A percentile compares a stretch with the other conserved stretches of the same genome.
Evolutionary conservation across 2,329 filamentous ascomycete genomes (phyloP).

Genomic region (Sclerotiophoma versabilis): DNA sequence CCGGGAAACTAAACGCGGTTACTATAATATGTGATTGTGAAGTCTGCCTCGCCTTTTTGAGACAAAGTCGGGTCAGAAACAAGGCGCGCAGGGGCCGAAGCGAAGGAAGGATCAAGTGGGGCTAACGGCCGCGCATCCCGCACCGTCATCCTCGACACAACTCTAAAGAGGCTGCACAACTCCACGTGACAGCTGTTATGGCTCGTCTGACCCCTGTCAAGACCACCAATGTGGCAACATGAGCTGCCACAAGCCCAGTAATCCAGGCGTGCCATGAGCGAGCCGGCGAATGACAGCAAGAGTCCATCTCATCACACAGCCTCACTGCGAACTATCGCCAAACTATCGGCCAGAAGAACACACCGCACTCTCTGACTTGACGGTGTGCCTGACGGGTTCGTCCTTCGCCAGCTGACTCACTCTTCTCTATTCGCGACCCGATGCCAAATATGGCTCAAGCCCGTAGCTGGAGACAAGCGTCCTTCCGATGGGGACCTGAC

Average conservation of each 20-base stretch:
- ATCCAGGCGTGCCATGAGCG: conserved; percentile 1
- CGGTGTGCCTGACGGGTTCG: conserved; percentile 13
- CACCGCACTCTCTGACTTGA: neutral
- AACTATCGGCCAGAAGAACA: conserved; percentile 12
- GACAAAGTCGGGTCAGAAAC: neutral
- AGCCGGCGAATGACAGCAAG: conserved; percentile 2
- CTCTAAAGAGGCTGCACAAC: conserved; percentile 1
- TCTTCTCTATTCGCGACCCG: neutral
- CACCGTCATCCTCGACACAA: conserved; percentile 2
- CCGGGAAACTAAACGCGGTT: neutral
- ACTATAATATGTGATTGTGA: conserved; percentile 1
- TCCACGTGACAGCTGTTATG: neutral
- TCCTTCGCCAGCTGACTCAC: neutral
- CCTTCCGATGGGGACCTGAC: conserved; percentile 2
- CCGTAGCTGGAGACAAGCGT: conserved; percentile 11
- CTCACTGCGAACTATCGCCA: conserved; percentile 15
- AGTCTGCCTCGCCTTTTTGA: conserved; percentile 18
- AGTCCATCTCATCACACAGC: conserved; percentile 4
- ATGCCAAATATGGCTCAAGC: conserved; percentile 7
- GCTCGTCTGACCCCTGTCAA: neutral
- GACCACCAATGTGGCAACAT: conserved; percentile 3
- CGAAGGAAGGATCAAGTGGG: conserved; percentile 9
- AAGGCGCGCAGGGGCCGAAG: conserved; percentile 1
- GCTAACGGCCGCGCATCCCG: conserved; percentile 4
- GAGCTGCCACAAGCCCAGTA: neutral